Evolutionary conservation across 495 filamentous ascomycete genomes (phyloP), one percentile per base, ranked within the genome.

Genomic region (Xylaria sp.): DNA sequence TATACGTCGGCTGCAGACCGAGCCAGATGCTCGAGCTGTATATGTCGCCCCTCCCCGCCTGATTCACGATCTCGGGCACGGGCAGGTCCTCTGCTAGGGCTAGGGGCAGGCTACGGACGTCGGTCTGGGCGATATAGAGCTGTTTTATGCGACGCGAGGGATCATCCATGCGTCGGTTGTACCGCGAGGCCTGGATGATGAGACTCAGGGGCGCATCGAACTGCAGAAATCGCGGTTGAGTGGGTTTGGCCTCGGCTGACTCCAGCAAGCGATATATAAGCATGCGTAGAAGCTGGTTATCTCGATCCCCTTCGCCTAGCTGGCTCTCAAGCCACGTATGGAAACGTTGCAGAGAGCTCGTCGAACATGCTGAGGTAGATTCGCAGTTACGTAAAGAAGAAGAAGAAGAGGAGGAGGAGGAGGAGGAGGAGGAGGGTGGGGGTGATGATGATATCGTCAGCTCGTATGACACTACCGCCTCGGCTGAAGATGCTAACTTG

Each of bases 21-120:
- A 98, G 85, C 96, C 96, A 99, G 31, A 99, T 80, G 76, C 91
- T 95, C 15, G 90, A 89, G 73, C 89, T 88, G 76, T 99, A 98
- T 14, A 98, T 80, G 80, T 98, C 95, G 26, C 81, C 82, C 50
- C 91, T 90, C 12, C 93, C 89, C 12, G 88, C 83, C 41, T 82
- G 69, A 29, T 67, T 71, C 5, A 98, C 90, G 5, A 93, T 64
- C 0, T 84, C 72, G 0, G 96, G 96, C 0, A 86, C 85, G 0
- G 92, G 91, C 0, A 97, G 79, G 73, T 96, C 93, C 2, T 81
- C 79, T 55, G 81, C 85, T 6, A 97, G 77, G 1, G 76, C 61
- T 1, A 76, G 62, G 1, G 96, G 93, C 0, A 97, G 85, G 57
- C 89, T 84, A 9, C 84, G 73, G 12, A 98, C 83, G 14, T 91